Percentiles rank a stretch among this genome's conserved stretches.
Conservation (phyloP, 1,284 basidiomycete genomes). For the Inonotus obliquus region DNA sequence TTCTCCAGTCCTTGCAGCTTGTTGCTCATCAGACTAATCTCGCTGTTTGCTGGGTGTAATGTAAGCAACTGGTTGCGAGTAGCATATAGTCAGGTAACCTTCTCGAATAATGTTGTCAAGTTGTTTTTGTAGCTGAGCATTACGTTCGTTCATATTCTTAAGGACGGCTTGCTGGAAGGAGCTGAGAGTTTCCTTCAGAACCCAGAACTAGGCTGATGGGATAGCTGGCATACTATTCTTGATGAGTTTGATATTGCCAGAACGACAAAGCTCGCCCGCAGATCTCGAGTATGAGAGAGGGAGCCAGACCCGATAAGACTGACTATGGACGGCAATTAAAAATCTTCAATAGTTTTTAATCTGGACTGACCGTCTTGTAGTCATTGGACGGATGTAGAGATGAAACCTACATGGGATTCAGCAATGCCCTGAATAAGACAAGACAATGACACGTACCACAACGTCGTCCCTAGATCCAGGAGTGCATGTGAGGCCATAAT, state of each 20-base stretch:
- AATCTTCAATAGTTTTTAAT: slow-evolving; percentile 7
- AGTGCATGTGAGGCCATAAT: background rate
- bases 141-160: slow-evolving; percentile 74
- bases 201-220: background rate
- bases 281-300: slow-evolving; percentile 71
- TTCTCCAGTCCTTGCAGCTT: slow-evolving; percentile 70
- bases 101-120: slow-evolving; percentile 76
- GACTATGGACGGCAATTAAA: slow-evolving; percentile 43
- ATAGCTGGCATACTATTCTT: slow-evolving; percentile 57
- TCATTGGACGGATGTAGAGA: slow-evolving; percentile 79
- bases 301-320: slow-evolving; percentile 74
- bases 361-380: slow-evolving; percentile 65
- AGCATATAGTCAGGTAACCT: slow-evolving; percentile 40
- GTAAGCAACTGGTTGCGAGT: background rate
- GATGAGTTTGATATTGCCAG: slow-evolving; percentile 84
- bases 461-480: slow-evolving; percentile 63
- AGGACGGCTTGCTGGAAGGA: slow-evolving; percentile 78
- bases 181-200: slow-evolving; percentile 32
- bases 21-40: slow-evolving; percentile 63
- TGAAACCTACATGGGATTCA: slow-evolving; percentile 47
- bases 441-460: slow-evolving; percentile 48
- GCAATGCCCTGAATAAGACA: background rate
- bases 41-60: slow-evolving; percentile 57
- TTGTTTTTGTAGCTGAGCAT: slow-evolving; percentile 74
- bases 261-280: slow-evolving; percentile 77